Evolutionary conservation across 257 asterid genomes (phyloP).

Genomic region (Linderniella brevidens): DNA sequence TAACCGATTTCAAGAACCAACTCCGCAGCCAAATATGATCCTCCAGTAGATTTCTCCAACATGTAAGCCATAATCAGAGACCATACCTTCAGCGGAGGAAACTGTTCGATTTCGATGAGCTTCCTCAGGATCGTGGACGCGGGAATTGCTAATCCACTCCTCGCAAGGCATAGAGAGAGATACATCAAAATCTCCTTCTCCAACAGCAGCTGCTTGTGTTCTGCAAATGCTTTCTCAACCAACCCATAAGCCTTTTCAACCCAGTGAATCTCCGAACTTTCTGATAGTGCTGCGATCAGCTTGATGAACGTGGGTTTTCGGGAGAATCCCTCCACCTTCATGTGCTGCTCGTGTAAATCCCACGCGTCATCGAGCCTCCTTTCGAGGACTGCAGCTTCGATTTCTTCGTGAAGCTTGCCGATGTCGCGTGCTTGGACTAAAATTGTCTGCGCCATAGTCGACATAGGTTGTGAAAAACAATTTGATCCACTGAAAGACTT

Average conservation of each 20-base stretch:
- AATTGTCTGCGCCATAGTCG: slow-evolving; percentile 40
- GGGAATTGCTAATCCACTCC: slow-evolving; percentile 43
- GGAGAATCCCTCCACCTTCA: slow-evolving; percentile 61
- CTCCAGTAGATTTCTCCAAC: slow-evolving; percentile 55
- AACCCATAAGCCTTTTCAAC: slow-evolving; percentile 58
- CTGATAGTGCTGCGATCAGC: slow-evolving; percentile 34
- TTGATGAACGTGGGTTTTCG: slow-evolving; percentile 53
- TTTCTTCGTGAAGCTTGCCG: slow-evolving; percentile 59
- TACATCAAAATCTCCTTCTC: slow-evolving; percentile 50
- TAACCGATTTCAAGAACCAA: slow-evolving; percentile 82
- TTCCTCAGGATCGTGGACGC: slow-evolving; percentile 72
- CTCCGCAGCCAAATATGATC: slow-evolving; percentile 72
- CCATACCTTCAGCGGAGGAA: slow-evolving; percentile 75
- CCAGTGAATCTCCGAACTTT: slow-evolving; percentile 35
- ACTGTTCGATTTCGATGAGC: slow-evolving; percentile 56
- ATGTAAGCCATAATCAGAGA: slow-evolving; percentile 58
- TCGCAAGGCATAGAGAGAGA: slow-evolving; percentile 66
- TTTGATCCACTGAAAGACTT: slow-evolving; percentile 8
- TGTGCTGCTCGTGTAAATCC: slow-evolving; percentile 61
- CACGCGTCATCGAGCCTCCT: slow-evolving; percentile 49
- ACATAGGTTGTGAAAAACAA: slow-evolving; percentile 19
- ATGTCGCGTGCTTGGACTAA: slow-evolving; percentile 80
- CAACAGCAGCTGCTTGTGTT: slow-evolving; percentile 42
- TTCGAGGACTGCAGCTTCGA: slow-evolving; percentile 45
- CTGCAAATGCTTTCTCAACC: slow-evolving; percentile 55